Conservation (phyloP, 1,284 basidiomycete species). For the Sporisorium reilianum region DNA sequence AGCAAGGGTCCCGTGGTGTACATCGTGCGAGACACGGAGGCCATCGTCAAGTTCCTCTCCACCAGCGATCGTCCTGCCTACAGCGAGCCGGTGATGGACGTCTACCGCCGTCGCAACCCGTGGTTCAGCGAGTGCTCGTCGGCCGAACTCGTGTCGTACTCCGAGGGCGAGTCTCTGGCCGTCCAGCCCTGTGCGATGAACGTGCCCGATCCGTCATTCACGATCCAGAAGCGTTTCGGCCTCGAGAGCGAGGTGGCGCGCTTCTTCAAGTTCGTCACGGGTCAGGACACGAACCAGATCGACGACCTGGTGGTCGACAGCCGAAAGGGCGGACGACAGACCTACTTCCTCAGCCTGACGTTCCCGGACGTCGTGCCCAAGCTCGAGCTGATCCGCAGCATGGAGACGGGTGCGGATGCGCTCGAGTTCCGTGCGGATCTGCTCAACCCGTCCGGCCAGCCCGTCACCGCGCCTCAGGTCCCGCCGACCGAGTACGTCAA, state of each 20-base stretch:
- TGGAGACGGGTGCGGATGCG: conserved; percentile 88
- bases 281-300: conserved; percentile 77
- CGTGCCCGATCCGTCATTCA: conserved; percentile 47
- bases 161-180: conserved; percentile 49
- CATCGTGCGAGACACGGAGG: conserved; percentile 78
- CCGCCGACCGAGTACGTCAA: conserved; percentile 82
- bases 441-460: conserved; percentile 74
- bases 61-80: conserved; percentile 80
- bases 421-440: conserved; percentile 94
- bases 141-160: conserved; percentile 85
- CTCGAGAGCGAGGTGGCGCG: conserved; percentile 71
- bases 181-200: conserved; percentile 38
- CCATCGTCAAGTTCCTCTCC: conserved; percentile 84
- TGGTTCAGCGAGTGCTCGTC: conserved; percentile 89
- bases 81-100: conserved; percentile 81
- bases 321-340: conserved; percentile 65
- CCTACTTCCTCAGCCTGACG: conserved; percentile 92
- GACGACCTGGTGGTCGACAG: conserved; percentile 71
- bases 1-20: conserved; percentile 78
- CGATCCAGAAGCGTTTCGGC: conserved; percentile 64
- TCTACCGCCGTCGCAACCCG: conserved; percentile 84
- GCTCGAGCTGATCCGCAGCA: conserved; percentile 78
- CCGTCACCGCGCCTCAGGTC: conserved; percentile 72
- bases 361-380: conserved; percentile 86
- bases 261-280: conserved; percentile 91